A percentile compares a stretch with the other conserved stretches of the same genome.
Evolutionary conservation across 305 asterid genomes (phyloP).

Genomic region (Striga hermonthica): DNA sequence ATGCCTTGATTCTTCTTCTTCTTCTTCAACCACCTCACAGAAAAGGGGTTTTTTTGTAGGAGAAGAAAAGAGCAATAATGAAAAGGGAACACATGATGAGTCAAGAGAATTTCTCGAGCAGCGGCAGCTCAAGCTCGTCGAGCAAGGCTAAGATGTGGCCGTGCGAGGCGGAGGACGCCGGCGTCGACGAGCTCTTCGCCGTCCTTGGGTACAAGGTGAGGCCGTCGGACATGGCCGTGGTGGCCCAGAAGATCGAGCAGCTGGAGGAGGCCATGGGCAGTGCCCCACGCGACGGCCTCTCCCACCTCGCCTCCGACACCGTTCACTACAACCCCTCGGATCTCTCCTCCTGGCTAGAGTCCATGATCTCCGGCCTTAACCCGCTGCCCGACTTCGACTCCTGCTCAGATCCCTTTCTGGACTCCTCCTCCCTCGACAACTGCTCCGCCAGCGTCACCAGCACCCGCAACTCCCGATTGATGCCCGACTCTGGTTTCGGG

Average conservation of each 20-base stretch:
- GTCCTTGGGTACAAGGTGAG: conserved; percentile 54
- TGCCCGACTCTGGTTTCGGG: conserved; percentile 42
- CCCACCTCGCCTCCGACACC: conserved; percentile 42
- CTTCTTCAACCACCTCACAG: no score
- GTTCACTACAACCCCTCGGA: conserved; percentile 66
- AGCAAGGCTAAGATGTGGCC: conserved; percentile 45
- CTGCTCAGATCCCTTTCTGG: conserved; percentile 33
- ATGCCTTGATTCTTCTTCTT: conserved; percentile 35
- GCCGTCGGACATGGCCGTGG: conserved; percentile 51
- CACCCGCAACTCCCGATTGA: conserved; percentile 22
- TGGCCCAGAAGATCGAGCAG: conserved; percentile 52
- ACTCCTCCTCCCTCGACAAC: conserved; percentile 32
- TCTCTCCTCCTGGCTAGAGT: conserved; percentile 54
- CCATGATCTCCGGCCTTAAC: conserved; percentile 51
- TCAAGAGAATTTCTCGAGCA: conserved; percentile 30
- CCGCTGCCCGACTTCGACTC: conserved; percentile 33
- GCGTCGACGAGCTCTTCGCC: conserved; percentile 54
- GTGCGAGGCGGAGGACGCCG: conserved; percentile 33
- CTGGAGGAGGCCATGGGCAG: conserved; percentile 45
- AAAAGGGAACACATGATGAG: conserved; percentile 32
- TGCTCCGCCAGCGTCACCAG: conserved; percentile 17
- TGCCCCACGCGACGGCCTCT: conserved; percentile 34
- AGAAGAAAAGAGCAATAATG: conserved; percentile 9
- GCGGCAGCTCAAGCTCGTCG: conserved; percentile 33
- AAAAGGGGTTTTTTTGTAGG: no score